Conservation (phyloP, 2,329 filamentous ascomycete genomes). For the Alternaria conjuncta region DNA sequence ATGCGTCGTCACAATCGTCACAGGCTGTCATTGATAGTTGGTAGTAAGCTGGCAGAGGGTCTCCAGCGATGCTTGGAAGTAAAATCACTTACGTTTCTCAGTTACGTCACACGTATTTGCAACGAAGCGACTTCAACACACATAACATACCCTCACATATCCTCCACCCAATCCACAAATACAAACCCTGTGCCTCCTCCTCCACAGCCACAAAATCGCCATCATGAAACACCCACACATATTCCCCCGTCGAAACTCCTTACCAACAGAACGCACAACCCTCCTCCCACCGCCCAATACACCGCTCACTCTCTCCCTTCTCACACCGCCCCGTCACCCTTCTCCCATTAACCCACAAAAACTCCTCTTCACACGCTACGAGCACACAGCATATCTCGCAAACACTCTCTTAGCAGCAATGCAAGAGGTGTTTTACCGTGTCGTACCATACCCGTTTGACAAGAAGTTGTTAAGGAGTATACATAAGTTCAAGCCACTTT, state of each 20-base stretch:
- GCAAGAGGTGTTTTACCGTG: background rate
- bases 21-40: background rate
- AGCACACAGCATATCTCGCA: background rate
- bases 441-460: background rate
- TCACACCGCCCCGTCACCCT: background rate
- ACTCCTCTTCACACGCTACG: background rate
- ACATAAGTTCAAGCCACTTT: background rate
- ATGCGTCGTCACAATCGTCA: background rate
- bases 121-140: background rate
- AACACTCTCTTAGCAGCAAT: background rate
- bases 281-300: background rate
- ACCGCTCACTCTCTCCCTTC: background rate
- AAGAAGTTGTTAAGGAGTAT: background rate
- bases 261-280: background rate
- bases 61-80: background rate
- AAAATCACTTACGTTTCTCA: fast-evolving
- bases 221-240: background rate
- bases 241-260: background rate
- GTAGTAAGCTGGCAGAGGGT: background rate
- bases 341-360: background rate
- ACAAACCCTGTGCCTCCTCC: background rate
- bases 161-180: background rate
- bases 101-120: background rate
- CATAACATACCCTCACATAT: background rate
- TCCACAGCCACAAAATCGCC: background rate